A percentile compares a stretch with the other conserved stretches of the same genome.
These are phyloP conservation scores for Chenopodium quinoa DNA, from an alignment of 148 eudicot species.

Conservation along the genomic window DNA sequence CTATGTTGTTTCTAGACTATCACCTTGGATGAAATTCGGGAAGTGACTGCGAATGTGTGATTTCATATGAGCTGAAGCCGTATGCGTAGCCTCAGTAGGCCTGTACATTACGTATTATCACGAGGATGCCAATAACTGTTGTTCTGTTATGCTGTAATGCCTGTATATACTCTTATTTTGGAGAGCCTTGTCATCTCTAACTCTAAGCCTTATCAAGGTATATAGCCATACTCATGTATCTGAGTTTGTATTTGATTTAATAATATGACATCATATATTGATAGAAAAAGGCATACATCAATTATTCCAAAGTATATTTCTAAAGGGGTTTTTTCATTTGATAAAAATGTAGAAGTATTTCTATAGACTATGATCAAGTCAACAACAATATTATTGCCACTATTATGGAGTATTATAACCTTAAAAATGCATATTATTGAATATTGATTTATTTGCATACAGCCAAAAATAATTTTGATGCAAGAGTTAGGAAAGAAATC, in stretches of 20 bases:
- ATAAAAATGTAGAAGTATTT: too few species aligned
- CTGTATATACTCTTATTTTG: not conserved
- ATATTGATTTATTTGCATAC: too few species aligned
- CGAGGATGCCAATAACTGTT: conserved; percentile 17
- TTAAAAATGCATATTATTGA: too few species aligned
- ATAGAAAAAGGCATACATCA: too few species aligned
- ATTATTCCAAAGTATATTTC: too few species aligned
- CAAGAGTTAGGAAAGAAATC: too few species aligned
- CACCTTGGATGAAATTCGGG: conserved; percentile 65
- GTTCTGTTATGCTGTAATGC: conserved; percentile 14
- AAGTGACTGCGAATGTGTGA: conserved; percentile 61
- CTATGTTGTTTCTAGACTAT: conserved; percentile 47
- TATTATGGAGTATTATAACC: too few species aligned
- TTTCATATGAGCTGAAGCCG: not conserved
- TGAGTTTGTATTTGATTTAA: not conserved
- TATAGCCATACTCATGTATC: conserved; percentile 3
- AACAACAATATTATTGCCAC: too few species aligned
- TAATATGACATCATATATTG: not conserved
- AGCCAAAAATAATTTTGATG: too few species aligned
- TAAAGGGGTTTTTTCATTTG: too few species aligned
- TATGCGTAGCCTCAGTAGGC: conserved; percentile 13
- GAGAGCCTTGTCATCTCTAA: conserved; percentile 8
- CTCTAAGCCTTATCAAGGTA: conserved; percentile 11
- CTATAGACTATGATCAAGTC: too few species aligned
- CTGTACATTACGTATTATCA: conserved; percentile 33